Conservation (phyloP, 2,329 filamentous ascomycete species). For the Claviceps capensis region DNA sequence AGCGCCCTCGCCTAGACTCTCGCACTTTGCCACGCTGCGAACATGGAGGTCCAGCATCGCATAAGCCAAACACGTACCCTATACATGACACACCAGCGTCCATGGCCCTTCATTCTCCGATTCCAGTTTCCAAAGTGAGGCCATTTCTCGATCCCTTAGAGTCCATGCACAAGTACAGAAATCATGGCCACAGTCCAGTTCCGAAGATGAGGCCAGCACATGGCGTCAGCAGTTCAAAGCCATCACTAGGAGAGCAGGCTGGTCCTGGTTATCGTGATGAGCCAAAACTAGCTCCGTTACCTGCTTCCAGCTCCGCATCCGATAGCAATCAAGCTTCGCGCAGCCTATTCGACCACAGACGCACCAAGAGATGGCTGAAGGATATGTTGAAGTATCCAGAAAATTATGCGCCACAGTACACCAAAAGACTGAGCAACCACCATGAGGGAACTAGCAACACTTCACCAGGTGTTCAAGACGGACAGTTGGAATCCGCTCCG, state of each 20-base stretch:
- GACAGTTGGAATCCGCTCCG: constrained; percentile 12
- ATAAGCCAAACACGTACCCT: background rate
- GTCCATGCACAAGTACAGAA: background rate
- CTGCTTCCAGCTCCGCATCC: constrained; percentile 5
- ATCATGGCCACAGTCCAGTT: constrained; percentile 2
- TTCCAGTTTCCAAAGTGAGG: constrained; percentile 9
- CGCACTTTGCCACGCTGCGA: background rate
- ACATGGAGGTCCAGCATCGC: background rate
- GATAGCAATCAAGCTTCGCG: constrained; percentile 13
- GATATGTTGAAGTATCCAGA: constrained; percentile 16
- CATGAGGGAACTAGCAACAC: constrained; percentile 3
- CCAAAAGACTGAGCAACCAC: constrained; percentile 12
- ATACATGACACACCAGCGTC: background rate
- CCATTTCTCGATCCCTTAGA: constrained; percentile 4
- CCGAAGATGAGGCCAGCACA: constrained; percentile 5
- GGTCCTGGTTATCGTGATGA: background rate
- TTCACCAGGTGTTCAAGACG: constrained; percentile 7
- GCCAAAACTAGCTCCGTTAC: background rate
- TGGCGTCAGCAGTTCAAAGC: background rate
- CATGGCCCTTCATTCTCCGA: constrained; percentile 6
- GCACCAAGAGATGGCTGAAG: constrained; percentile 21
- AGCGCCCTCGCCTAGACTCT: background rate
- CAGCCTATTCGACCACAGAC: constrained; percentile 19
- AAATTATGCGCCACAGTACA: constrained; percentile 14
- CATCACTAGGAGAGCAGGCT: too few species aligned